Percentiles rank a stretch among this genome's conserved stretches.
Conservation (phyloP, 2,329 filamentous ascomycete genomes). For the Botrytis fabae region DNA sequence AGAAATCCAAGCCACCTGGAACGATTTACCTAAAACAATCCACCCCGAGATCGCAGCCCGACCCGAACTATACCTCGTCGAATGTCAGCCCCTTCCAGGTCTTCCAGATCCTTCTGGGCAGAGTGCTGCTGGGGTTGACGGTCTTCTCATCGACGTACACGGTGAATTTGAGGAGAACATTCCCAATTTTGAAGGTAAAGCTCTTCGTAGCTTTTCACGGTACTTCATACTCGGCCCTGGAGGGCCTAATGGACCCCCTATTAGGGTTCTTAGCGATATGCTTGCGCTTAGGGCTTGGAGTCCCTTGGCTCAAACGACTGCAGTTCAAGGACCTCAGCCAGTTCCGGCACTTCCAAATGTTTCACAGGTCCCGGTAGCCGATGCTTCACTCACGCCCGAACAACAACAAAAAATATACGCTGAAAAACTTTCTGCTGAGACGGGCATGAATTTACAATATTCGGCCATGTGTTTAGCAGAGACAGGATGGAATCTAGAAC, state of each 20-base stretch:
- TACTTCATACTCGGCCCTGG: slow-evolving; percentile 79
- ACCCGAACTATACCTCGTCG: slow-evolving; percentile 74
- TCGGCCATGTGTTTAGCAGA: slow-evolving; percentile 79
- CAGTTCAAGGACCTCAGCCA: slow-evolving; percentile 9
- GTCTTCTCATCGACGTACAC: slow-evolving; percentile 76
- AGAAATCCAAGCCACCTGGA: slow-evolving; percentile 68
- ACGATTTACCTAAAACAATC: slow-evolving; percentile 66
- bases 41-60: slow-evolving; percentile 71
- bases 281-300: slow-evolving; percentile 69
- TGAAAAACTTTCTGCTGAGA: slow-evolving; percentile 72
- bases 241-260: slow-evolving; percentile 53
- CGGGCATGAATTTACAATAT: slow-evolving; percentile 77
- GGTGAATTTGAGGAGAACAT: slow-evolving; percentile 81
- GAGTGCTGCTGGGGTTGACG: slow-evolving; percentile 67
- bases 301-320: slow-evolving; percentile 45
- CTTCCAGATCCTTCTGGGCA: slow-evolving; percentile 69
- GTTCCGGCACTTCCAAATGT: slow-evolving; percentile 27
- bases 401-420: slow-evolving; percentile 65
- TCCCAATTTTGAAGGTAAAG: slow-evolving; percentile 52
- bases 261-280: slow-evolving; percentile 80
- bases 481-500: slow-evolving; percentile 76
- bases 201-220: slow-evolving; percentile 77
- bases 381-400: slow-evolving; percentile 32
- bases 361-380: slow-evolving; percentile 2
- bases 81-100: slow-evolving; percentile 73